Evolutionary conservation across 768 basidiomycete species (phyloP).

Genomic region (Cystobasidium ongulense): DNA sequence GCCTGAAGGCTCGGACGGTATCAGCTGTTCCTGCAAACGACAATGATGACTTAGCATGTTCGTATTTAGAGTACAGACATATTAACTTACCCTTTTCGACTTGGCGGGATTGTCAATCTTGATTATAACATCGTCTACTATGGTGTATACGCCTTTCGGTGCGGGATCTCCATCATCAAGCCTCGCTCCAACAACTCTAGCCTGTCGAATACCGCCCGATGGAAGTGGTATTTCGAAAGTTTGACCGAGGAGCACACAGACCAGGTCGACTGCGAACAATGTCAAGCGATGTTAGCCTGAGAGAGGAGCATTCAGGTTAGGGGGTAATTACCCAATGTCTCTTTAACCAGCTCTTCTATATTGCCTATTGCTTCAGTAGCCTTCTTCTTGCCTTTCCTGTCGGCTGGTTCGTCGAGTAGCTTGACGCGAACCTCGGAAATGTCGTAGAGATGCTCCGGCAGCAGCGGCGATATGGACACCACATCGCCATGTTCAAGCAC

Average conservation of each 20-base stretch:
- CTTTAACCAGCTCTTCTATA: not conserved
- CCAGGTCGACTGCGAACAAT: slow-evolving; percentile 1
- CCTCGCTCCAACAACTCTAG: not conserved
- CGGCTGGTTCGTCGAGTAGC: not conserved
- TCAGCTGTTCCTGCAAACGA: slow-evolving; percentile 2
- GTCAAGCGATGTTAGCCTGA: not conserved
- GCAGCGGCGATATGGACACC: slow-evolving; percentile 15
- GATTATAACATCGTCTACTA: not conserved
- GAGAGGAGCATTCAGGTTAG: not conserved
- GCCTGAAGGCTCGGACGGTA: not conserved
- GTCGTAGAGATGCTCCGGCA: slow-evolving; percentile 3
- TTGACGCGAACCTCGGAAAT: not conserved
- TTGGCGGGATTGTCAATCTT: not conserved
- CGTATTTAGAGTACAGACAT: no score
- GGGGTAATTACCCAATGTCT: not conserved
- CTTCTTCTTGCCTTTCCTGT: slow-evolving; percentile 11
- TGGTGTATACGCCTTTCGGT: slow-evolving; percentile 6
- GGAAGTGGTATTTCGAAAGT: not conserved
- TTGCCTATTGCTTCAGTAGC: not conserved
- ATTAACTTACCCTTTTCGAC: slow-evolving; percentile 33
- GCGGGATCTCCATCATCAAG: slow-evolving; percentile 4
- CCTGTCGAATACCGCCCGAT: not conserved
- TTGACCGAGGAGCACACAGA: slow-evolving; percentile 7
- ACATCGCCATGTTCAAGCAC: slow-evolving; percentile 18
- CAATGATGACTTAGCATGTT: slow-evolving; percentile 19